phyloP scores from a whole-genome alignment of 306 rosid species.

The Inga leiocalycina region DNA sequence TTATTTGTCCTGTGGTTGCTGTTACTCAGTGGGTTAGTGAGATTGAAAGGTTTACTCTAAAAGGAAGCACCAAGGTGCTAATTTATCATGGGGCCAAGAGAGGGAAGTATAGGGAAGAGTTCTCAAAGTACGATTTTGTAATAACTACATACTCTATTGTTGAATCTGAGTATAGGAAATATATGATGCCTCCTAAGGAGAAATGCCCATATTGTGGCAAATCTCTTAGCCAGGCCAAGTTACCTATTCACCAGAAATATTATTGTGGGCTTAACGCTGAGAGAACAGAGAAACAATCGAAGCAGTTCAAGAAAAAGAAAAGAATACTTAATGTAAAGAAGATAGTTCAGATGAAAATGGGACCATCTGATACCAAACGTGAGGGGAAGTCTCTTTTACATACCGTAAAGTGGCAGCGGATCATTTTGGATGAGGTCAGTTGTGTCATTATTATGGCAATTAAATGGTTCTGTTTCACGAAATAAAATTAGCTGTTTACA shows the following conservation, averaged over 20 bases:
- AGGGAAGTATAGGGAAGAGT: slow-evolving; percentile 51
- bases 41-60: slow-evolving; percentile 70
- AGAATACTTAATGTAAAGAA: slow-evolving; percentile 26
- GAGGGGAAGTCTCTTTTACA: slow-evolving; percentile 60
- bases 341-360: background rate
- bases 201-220: slow-evolving; percentile 70
- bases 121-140: slow-evolving; percentile 76
- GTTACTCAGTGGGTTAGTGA: slow-evolving; percentile 87
- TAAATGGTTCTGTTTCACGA: background rate
- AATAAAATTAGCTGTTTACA: slow-evolving; percentile 1
- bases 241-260: slow-evolving; percentile 57
- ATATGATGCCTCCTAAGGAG: slow-evolving; percentile 81
- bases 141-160: slow-evolving; percentile 79
- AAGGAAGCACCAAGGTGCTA: slow-evolving; percentile 81
- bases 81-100: slow-evolving; percentile 85
- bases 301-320: slow-evolving; percentile 67
- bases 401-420: slow-evolving; percentile 79
- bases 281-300: slow-evolving; percentile 80
- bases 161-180: slow-evolving; percentile 82
- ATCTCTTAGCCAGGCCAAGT: slow-evolving; percentile 32
- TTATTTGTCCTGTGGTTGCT: slow-evolving; percentile 89
- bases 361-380: background rate
- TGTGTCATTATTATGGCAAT: slow-evolving; percentile 13
- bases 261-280: slow-evolving; percentile 75
- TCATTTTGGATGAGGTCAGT: slow-evolving; percentile 91